phyloP scores from a whole-genome alignment of 257 asterid species.

The Nicotiana obtusifolia region DNA sequence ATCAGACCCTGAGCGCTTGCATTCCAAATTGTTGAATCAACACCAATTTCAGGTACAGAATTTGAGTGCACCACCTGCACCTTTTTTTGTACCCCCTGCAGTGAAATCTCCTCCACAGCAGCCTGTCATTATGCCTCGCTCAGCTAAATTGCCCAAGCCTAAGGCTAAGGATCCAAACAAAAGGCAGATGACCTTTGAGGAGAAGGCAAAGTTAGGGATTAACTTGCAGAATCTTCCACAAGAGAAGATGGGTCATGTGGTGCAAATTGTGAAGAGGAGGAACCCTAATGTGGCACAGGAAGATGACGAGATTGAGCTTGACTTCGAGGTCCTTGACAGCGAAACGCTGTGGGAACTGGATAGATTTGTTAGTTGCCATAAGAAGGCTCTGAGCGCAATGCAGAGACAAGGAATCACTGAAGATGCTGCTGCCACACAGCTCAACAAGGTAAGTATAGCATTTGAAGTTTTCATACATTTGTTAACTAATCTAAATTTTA shows the following conservation, averaged over 20 bases:
- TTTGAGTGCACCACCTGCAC: not conserved
- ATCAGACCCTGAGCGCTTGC: not conserved
- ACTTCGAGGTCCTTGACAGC: conserved; percentile 22
- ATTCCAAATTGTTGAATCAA: not conserved
- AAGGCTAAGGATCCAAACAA: conserved; percentile 12
- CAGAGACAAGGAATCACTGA: not conserved
- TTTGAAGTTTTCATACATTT: not conserved
- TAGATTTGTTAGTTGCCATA: conserved; percentile 7
- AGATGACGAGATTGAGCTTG: conserved; percentile 28
- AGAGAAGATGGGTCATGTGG: conserved; percentile 19
- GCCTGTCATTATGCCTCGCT: not conserved
- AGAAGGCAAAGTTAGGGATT: conserved; percentile 12
- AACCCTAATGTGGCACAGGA: conserved; percentile 17
- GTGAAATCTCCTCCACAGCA: not conserved
- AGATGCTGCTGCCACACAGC: not conserved
- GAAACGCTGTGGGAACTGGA: conserved; percentile 37
- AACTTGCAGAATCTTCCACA: conserved; percentile 17
- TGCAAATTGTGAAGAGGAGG: conserved; percentile 19
- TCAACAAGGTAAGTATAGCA: conserved; percentile 11
- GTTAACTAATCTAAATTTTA: not conserved
- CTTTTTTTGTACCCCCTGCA: not conserved
- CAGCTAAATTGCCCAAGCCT: conserved; percentile 11
- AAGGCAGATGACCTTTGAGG: conserved; percentile 20
- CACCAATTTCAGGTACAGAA: conserved; percentile 7
- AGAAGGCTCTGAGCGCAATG: conserved; percentile 8